Evolutionary conservation across 192 early-diverging fungal genomes (phyloP).

Genomic region (Cetraspora pellucida): DNA sequence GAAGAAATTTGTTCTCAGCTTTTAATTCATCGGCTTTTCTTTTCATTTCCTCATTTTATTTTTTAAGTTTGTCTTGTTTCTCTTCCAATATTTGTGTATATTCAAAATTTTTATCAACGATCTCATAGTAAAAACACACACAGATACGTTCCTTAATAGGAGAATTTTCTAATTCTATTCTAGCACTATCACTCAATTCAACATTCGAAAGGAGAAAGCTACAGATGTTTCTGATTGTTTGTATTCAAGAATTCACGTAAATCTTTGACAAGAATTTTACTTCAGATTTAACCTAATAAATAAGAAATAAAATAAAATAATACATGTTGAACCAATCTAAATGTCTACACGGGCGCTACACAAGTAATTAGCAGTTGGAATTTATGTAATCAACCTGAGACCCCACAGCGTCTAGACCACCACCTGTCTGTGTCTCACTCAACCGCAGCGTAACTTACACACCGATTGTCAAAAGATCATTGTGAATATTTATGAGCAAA

Average conservation of each 20-base stretch:
- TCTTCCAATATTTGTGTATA: not conserved
- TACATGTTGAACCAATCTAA: conserved; percentile 7
- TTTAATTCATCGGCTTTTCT: not conserved
- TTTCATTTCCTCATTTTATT: conserved; percentile 7
- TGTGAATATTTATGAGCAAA: not conserved
- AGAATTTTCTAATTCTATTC: conserved; percentile 21
- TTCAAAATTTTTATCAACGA: not conserved
- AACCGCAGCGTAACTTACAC: not conserved
- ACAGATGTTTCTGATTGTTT: not conserved
- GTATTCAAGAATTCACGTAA: conserved; percentile 16
- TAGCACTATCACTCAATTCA: not conserved
- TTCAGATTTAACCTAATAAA: conserved; percentile 23
- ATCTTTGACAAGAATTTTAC: conserved; percentile 21
- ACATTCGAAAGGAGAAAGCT: not conserved
- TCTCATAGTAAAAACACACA: not conserved
- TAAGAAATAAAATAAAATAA: not conserved
- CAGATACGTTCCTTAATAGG: conserved; percentile 15
- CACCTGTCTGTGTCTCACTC: not conserved
- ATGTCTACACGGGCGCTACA: conserved; percentile 11
- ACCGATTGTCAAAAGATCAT: not conserved
- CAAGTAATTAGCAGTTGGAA: conserved; percentile 18
- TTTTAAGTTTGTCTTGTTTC: conserved; percentile 11
- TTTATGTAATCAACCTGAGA: conserved; percentile 13
- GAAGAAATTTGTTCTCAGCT: conserved; percentile 7
- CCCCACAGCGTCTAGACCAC: not conserved